Evolutionary conservation across 139 green algal species (phyloP), one percentile per base, ranked within the genome.

Genomic region (Penium margaritaceum): DNA sequence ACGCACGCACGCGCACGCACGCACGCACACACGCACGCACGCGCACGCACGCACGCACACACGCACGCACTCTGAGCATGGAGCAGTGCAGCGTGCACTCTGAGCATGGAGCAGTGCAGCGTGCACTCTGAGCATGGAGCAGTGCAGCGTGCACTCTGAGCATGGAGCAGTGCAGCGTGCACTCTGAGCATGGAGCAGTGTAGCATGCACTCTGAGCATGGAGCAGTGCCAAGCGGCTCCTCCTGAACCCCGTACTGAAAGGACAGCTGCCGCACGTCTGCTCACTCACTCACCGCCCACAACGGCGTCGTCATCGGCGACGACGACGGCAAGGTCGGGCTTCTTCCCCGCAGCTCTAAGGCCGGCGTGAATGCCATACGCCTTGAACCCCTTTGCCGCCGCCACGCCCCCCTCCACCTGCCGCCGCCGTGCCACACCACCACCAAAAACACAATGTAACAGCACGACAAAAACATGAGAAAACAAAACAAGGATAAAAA

Each of bases 381-480:
- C 91, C 57, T 90, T 90, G 86, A 98, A 98, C 38, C 93, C 93
- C 81, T 92, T 90, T 12, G 93, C 81, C 1, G 93, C 74, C 41
- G 36, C 69, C 60, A 84, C 82, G 19, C 82, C 82, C 14, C 78
- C 82, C 7, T 57, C 46, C 6, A 82, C 53, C 69, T 70, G 24
- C 2, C 65, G 7, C 43, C 21, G 39, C 6, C 37, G 17, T 24
- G 51, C 30, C 7, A n/a, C n/a, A n/a, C n/a, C n/a, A n/a, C n/a
- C n/a, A n/a, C n/a, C n/a, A n/a, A n/a, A n/a, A 14, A 17, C 55
- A 64, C 9, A 33, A 17, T 30, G n/a, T 30, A 33, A 17, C 19
- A 17, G 12, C 15, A 37, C 14, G 9, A 33, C 55, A 33, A 37
- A 19, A 37, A 64, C 15, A 34, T 9, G 55, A 14, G n/a, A 54